A percentile compares a stretch with the other conserved stretches of the same genome.
These are phyloP conservation scores for Geotrichum histeridarum DNA, from an alignment of 1,139 yeast species.

Conservation along the genomic window DNA sequence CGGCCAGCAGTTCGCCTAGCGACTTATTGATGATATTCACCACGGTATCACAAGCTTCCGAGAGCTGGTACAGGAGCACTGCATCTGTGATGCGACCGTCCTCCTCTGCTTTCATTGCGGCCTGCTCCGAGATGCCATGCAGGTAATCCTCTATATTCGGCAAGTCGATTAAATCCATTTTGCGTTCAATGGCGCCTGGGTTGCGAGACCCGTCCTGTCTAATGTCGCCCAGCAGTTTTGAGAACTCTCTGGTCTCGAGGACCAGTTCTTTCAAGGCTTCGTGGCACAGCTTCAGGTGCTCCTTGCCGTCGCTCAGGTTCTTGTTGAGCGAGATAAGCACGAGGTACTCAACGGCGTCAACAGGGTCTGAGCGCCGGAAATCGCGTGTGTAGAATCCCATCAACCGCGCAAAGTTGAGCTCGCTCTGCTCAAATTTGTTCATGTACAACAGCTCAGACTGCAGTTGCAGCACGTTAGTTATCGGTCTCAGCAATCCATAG, in stretches of 20 bases:
- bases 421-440: conserved; percentile 28
- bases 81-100: conserved; percentile 90
- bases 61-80: conserved; percentile 73
- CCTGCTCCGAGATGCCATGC: conserved; percentile 69
- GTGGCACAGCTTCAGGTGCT: conserved; percentile 53
- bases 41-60: conserved; percentile 87
- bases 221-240: conserved; percentile 73
- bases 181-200: conserved; percentile 81
- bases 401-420: conserved; percentile 37
- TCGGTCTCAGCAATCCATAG: conserved; percentile 62
- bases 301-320: conserved; percentile 28
- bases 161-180: conserved; percentile 63
- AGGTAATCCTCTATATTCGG: conserved; percentile 51
- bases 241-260: conserved; percentile 79
- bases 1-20: conserved; percentile 71
- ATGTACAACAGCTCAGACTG: conserved; percentile 28
- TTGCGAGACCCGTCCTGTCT: conserved; percentile 68
- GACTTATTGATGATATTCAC: conserved; percentile 67
- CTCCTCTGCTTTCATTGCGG: conserved; percentile 84
- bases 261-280: conserved; percentile 81
- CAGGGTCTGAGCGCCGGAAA: conserved; percentile 81
- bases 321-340: conserved; percentile 59
- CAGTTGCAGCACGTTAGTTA: conserved; percentile 31
- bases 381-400: conserved; percentile 57
- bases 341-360: conserved; percentile 84